Base-by-base conservation (phyloP, 345 rosid species). In the Geranium rotundifolium region DNA sequence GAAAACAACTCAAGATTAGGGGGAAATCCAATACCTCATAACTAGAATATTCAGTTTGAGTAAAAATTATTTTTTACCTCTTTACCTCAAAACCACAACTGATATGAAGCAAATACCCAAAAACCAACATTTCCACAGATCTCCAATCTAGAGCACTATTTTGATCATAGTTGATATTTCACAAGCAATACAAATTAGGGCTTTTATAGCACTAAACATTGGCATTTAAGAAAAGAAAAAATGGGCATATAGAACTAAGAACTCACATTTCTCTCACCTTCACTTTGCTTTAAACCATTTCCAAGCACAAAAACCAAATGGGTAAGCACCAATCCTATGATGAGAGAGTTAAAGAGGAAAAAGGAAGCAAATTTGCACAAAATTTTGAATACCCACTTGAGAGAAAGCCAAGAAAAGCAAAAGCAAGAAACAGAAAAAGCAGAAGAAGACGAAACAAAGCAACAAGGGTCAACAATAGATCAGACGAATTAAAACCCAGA, bases 351-450 rank as follows among this genome's bases (percentile, higher is more conserved):
- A 61, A 58, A 71, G 58, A 60, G 37, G 20, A 37, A 49, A 46
- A 55, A 56, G 68, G 5, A 57, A 23, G 57, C 60, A 65, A 66
- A 34, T 39, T 54, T 27, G 63, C 57, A 46, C 63, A 56, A 63
- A 37, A 67, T 46, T 70, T 76, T 78, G 75, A 70, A 66, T 69
- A 59, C 68, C 69, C 83, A 74, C 71, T 65, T 10, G 67, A 71
- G 77, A 58, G 71, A 66, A 66, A 70, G 65, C 60, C 57, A 8
- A 60, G 63, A 69, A 66, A 63, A 57, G 63, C 62, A 67, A 59
- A 63, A 67, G 65, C 62, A 63, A 69, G 77, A 85, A 76, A 74
- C 66, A 66, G 65, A 71, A 72, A 75, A 72, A 67, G 83, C 41
- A 34, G 41, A 34, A 34, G 10, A 34, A 34, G 41, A 78, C 79